phyloP scores from a whole-genome alignment of 2,329 filamentous ascomycete species.

The Alternaria sp. region DNA sequence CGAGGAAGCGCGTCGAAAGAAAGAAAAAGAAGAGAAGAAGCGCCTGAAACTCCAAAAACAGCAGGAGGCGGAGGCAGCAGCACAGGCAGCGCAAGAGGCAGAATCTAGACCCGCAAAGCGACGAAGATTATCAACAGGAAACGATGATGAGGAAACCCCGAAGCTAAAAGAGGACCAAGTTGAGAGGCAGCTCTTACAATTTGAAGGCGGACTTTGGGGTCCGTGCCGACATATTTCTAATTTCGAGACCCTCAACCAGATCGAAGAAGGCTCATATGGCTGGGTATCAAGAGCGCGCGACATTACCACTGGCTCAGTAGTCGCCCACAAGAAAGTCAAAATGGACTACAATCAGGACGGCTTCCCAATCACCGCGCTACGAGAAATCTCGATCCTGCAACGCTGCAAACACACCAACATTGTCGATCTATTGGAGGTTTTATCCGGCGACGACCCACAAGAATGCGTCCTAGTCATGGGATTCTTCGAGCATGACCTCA shows the following conservation, averaged over 20 bases:
- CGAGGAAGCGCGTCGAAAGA: conserved; percentile 74
- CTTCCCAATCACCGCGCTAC: conserved; percentile 88
- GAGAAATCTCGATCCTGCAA: conserved; percentile 91
- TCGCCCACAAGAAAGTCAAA: conserved; percentile 94
- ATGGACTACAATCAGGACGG: conserved; percentile 78
- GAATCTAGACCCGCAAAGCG: conserved; percentile 62
- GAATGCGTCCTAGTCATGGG: conserved; percentile 94
- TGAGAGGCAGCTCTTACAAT: conserved; percentile 71
- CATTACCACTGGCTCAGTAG: conserved; percentile 75
- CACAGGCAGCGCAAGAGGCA: conserved; percentile 36
- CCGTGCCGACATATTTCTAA: conserved; percentile 80
- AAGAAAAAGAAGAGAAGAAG: conserved; percentile 89
- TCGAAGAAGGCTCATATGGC: conserved; percentile 96
- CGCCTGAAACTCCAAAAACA: conserved; percentile 83
- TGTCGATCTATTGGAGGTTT: conserved; percentile 82
- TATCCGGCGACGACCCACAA: conserved; percentile 72
- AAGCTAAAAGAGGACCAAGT: conserved; percentile 29
- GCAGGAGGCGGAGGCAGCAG: conserved; percentile 66
- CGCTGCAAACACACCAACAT: conserved; percentile 84
- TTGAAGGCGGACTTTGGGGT: conserved; percentile 73
- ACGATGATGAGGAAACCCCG: conserved; percentile 45
- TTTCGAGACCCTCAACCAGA: conserved; percentile 93
- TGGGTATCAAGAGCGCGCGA: conserved; percentile 88
- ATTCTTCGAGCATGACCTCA: conserved; percentile 96
- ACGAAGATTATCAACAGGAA: conserved; percentile 63